These are phyloP conservation scores for Coelastrella sp. DNA, from an alignment of 139 green algal genomes.

Conservation along the genomic window DNA sequence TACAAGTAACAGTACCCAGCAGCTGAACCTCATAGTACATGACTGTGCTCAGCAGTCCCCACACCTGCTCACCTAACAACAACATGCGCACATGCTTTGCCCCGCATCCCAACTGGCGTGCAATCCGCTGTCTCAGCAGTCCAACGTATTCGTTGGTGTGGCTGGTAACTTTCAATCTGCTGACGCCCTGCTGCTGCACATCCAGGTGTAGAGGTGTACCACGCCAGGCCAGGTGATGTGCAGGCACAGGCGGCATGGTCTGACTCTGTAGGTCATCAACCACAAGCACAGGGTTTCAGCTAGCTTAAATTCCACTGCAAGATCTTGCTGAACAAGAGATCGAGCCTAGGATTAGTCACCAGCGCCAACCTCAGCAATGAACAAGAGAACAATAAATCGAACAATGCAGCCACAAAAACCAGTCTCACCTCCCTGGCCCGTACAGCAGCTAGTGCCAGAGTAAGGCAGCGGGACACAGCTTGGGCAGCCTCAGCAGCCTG, in stretches of 20 bases:
- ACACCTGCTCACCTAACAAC: constrained; percentile 7
- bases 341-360: no score
- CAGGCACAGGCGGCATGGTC: constrained; percentile 62
- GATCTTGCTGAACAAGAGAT: no score
- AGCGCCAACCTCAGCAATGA: no score
- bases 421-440: background rate
- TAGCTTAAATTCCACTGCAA: no score
- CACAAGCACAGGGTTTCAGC: no score
- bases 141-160: constrained; percentile 72
- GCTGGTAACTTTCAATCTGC: constrained; percentile 35
- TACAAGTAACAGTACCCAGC: no score
- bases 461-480: constrained; percentile 29
- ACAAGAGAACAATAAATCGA: no score
- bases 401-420: no score
- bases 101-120: constrained; percentile 25
- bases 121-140: constrained; percentile 62
- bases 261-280: constrained; percentile 49
- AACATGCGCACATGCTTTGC: constrained; percentile 49
- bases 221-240: constrained; percentile 61
- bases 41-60: background rate
- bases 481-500: background rate
- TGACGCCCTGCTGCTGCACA: constrained; percentile 30
- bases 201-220: constrained; percentile 56
- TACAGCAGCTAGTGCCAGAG: background rate
- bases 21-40: no score